These are phyloP conservation scores for Dinochytrium kinnereticum DNA, from an alignment of 371 early-diverging fungal species.

Conservation along the genomic window DNA sequence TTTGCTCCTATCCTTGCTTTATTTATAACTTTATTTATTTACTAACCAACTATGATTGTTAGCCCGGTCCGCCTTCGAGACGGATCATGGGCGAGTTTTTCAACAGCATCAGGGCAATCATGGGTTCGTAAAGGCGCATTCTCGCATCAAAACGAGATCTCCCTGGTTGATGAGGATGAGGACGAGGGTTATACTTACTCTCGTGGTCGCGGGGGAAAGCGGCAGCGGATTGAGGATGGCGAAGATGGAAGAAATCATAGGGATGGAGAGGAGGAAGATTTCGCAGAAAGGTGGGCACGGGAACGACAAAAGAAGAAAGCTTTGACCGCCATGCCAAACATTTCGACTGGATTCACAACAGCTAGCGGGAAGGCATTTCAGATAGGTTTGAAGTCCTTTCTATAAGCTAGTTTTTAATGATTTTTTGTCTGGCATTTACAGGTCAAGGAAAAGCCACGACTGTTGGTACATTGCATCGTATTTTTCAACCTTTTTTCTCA, in stretches of 20 bases:
- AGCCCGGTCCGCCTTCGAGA: conserved; percentile 15
- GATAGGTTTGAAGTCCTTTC: conserved; percentile 12
- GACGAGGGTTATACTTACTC: conserved; percentile 1
- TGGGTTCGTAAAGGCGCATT: conserved; percentile 7
- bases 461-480: conserved; percentile 4
- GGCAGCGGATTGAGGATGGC: neutral
- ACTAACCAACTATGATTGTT: too few relatives aligned
- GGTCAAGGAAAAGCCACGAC: conserved; percentile 11
- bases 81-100: conserved; percentile 23
- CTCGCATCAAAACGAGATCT: conserved; percentile 26
- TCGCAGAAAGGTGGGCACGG: conserved; percentile 1
- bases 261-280: conserved; percentile 13
- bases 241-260: conserved; percentile 16
- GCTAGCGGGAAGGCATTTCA: conserved; percentile 30
- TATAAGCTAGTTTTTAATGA: neutral
- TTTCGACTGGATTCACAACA: conserved; percentile 19
- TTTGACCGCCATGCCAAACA: neutral
- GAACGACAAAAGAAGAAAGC: neutral
- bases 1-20: neutral
- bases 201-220: neutral
- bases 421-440: too few relatives aligned
- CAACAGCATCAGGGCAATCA: neutral
- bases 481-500: neutral
- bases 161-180: conserved; percentile 28
- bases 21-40: neutral